A percentile compares a stretch with the other conserved stretches of the same genome.
phyloP scores from a whole-genome alignment of 2,329 filamentous ascomycete species.

The Fusarium keratoplasticum region DNA sequence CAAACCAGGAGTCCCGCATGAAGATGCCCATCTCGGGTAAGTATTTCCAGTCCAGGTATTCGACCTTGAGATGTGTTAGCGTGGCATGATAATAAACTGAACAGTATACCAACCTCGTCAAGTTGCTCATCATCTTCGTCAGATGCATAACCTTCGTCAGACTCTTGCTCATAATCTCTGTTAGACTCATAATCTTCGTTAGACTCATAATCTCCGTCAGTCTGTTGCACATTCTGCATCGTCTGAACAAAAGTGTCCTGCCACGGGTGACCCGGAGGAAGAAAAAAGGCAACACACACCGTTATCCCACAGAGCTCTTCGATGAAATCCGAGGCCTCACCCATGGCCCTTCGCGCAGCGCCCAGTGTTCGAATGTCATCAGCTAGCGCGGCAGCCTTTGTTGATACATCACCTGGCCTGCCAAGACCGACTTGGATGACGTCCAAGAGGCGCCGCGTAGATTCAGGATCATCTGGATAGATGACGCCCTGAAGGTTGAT shows the following conservation, averaged over 20 bases:
- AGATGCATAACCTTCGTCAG: too few relatives aligned
- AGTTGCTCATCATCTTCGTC: neutral
- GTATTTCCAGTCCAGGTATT: neutral
- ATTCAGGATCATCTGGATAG: neutral
- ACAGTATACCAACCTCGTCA: neutral
- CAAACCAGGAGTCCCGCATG: neutral
- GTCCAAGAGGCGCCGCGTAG: neutral
- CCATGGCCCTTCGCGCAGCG: too few relatives aligned
- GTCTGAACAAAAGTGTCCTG: neutral
- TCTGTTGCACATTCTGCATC: neutral
- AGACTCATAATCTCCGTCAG: too few relatives aligned
- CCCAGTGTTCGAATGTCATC: neutral
- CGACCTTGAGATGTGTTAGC: neutral
- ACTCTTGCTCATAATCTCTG: too few relatives aligned
- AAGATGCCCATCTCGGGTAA: neutral
- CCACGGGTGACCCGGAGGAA: neutral
- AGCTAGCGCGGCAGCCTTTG: neutral
- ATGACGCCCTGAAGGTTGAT: neutral
- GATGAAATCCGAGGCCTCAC: neutral
- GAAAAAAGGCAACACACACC: neutral
- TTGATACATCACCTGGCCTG: neutral
- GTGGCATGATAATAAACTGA: neutral
- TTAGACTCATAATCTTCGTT: neutral
- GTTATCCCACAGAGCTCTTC: neutral
- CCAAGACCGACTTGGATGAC: neutral